phyloP scores from a whole-genome alignment of 225 moss, liverwort and hornwort genomes.

The Physcomitrium patens region DNA sequence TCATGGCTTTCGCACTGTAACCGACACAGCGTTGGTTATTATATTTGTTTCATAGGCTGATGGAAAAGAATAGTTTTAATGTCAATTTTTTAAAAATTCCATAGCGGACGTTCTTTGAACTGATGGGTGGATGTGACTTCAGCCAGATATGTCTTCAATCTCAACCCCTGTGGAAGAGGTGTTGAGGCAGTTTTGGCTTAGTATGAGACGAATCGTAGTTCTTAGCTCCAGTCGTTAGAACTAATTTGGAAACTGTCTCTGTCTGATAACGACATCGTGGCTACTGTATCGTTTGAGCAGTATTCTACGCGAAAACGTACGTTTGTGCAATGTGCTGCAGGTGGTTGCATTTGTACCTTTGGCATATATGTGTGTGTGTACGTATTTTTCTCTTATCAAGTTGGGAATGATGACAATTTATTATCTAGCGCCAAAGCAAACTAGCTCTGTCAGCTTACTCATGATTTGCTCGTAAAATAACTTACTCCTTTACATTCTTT shows the following conservation, averaged over 20 bases:
- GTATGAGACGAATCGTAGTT: not conserved
- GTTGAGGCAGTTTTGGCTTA: slow-evolving; percentile 11
- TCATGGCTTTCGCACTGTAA: not conserved
- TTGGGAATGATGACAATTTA: slow-evolving; percentile 99
- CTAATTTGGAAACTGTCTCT: slow-evolving; percentile 3
- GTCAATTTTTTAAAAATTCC: not conserved
- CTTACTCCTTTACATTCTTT: slow-evolving; percentile 20
- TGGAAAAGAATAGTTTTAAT: no score
- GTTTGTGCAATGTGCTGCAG: slow-evolving; percentile 48
- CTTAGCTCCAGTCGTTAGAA: not conserved
- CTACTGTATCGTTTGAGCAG: slow-evolving; percentile 11
- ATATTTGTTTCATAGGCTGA: not conserved
- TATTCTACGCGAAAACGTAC: not conserved
- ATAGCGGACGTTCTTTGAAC: not conserved
- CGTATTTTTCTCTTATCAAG: slow-evolving; percentile 94
- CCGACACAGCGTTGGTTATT: no score
- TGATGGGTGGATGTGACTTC: slow-evolving; percentile 5
- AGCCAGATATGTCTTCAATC: not conserved
- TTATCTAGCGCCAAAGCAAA: slow-evolving; percentile 91
- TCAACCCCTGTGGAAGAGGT: slow-evolving; percentile 5
- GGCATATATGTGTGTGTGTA: slow-evolving; percentile 97
- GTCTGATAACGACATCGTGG: not conserved
- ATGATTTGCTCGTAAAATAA: slow-evolving; percentile 99
- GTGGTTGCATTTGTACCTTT: slow-evolving; percentile 93
- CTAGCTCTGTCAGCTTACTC: slow-evolving; percentile 98